Evolutionary conservation across 225 moss, liverwort and hornwort genomes (phyloP).

Genomic region (Polytrichum commune): DNA sequence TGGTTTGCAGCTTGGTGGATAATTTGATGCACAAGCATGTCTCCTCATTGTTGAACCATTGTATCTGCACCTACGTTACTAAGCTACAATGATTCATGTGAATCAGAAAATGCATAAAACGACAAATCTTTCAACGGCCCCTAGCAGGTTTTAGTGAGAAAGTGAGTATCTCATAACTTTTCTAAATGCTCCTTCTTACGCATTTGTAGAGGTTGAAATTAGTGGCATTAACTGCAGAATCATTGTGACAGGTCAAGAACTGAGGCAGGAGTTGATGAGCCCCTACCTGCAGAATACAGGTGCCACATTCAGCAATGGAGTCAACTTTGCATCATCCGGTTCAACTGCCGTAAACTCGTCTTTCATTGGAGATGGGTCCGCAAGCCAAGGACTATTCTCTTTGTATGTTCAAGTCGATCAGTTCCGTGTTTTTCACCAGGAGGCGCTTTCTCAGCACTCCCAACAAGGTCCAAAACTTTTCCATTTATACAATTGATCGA

Average conservation of each 20-base stretch:
- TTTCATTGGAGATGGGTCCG: conserved; percentile 1
- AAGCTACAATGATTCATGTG: too few relatives aligned
- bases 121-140: too few relatives aligned
- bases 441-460: not conserved
- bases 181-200: too few relatives aligned
- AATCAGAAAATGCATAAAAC: too few relatives aligned
- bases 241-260: conserved; percentile 20
- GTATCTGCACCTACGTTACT: too few relatives aligned
- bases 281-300: conserved; percentile 24
- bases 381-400: conserved; percentile 23
- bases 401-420: conserved; percentile 33
- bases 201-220: too few relatives aligned
- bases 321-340: conserved; percentile 32
- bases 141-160: not conserved
- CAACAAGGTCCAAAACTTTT: too few relatives aligned
- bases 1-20: too few relatives aligned
- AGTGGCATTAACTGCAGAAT: not conserved
- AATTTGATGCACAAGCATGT: not conserved
- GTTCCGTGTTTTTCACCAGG: conserved; percentile 20
- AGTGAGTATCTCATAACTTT: not conserved
- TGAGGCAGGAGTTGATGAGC: conserved; percentile 20
- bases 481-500: too few relatives aligned
- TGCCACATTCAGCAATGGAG: conserved; percentile 20
- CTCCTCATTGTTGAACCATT: too few relatives aligned
- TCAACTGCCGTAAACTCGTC: conserved; percentile 18